Base-by-base conservation (phyloP, 164 flowering plant species). In the Tetracentron sinense region DNA sequence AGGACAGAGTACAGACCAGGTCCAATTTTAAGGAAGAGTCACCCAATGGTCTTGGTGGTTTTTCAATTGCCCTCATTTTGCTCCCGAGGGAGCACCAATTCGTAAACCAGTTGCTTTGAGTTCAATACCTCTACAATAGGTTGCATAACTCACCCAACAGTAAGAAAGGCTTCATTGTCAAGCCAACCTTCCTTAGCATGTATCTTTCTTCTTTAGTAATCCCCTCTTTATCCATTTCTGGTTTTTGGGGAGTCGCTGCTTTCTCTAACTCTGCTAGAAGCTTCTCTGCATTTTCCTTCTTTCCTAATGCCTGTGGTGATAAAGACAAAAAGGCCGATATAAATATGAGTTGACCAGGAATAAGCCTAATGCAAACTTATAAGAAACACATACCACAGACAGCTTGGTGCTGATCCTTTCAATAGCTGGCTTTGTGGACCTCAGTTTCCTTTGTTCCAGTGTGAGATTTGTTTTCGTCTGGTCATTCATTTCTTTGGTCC, bases 151-250 rank as follows among this genome's bases (percentile, higher is more conserved):
- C 76, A 91, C 98, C 97, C 73, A 89, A 21, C 33, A 88, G 76
- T 51, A 90, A 76, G 73, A 86, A 90, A 54, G 98, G 77, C 67
- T 85, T 87, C 95, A 90, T 90, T 74, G 77, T 86, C 78, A 94
- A 75, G 65, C 91, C 98, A 77, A 94, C 87, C 81, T 84, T 94
- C 77, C 84, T 76, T 38, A 94, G 80, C 98, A 94, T 89, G 62
- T 82, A 86, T 75, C 91, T 87, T 71, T 94, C 98, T 80, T 94
- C 98, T 81, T 81, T 80, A 31, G 86, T 87, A 51, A 94, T 86
- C 42, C 92, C 96, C 77, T 91, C 96, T 70, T 79, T 86, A 73
- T 86, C 95, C 11, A 76, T 42, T 35, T 80, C 91, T 50, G 75
- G 75, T 67, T 75, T 69, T 71, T 70, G 74, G 22, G 70, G 61